These are phyloP conservation scores for Fusarium foetens DNA, from an alignment of 2,329 filamentous ascomycete genomes.

Conservation along the genomic window DNA sequence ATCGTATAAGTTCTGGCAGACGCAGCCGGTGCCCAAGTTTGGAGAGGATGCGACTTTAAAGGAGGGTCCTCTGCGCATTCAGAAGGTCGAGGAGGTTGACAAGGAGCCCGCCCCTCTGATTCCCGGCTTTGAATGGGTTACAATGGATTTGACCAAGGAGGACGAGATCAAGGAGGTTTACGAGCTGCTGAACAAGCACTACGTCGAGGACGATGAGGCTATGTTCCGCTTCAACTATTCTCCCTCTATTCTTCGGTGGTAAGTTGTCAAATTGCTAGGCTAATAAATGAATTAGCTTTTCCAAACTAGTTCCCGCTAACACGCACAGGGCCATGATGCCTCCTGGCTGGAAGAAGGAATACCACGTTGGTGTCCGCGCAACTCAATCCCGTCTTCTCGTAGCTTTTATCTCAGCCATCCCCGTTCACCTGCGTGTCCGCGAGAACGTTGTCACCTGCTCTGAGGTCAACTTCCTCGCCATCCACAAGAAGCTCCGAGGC, in stretches of 20 bases:
- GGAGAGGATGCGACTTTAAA: constrained; percentile 66
- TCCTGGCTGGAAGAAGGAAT: constrained; percentile 91
- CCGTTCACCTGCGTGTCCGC: constrained; percentile 83
- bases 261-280: constrained; percentile 43
- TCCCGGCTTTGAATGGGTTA: constrained; percentile 92
- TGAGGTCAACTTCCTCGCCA: constrained; percentile 97
- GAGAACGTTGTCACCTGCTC: constrained; percentile 79
- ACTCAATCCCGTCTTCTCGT: constrained; percentile 86
- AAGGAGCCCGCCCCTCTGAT: constrained; percentile 80
- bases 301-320: constrained; percentile 10
- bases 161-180: constrained; percentile 88
- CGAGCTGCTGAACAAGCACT: constrained; percentile 90
- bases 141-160: constrained; percentile 83
- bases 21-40: constrained; percentile 92
- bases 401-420: constrained; percentile 95
- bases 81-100: constrained; percentile 80
- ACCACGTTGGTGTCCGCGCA: constrained; percentile 94
- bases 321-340: constrained; percentile 85
- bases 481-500: constrained; percentile 96
- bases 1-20: constrained; percentile 98
- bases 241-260: constrained; percentile 88
- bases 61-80: constrained; percentile 86
- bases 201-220: constrained; percentile 95
- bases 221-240: constrained; percentile 99
- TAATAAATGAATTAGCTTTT: background rate